A percentile compares a stretch with the other conserved stretches of the same genome.
These are phyloP conservation scores for Rhododendron kiyosumense DNA, from an alignment of 148 eudicot genomes.

Conservation along the genomic window DNA sequence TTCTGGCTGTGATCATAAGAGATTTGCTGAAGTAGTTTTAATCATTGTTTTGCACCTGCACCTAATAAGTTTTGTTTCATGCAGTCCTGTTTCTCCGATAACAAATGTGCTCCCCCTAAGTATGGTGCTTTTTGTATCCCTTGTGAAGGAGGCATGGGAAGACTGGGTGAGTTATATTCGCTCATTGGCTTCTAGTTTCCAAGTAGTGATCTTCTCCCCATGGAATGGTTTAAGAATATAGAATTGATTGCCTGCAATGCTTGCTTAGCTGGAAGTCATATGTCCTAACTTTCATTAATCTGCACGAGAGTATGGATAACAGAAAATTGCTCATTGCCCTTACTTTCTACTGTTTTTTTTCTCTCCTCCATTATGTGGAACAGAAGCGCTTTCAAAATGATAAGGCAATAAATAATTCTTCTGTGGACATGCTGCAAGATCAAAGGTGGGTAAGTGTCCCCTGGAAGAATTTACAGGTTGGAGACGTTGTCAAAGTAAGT, in stretches of 20 bases:
- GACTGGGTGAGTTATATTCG: slow-evolving; percentile 75
- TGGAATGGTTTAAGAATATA: not conserved
- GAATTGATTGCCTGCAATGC: not conserved
- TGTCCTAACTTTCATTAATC: not conserved
- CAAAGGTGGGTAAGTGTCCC: slow-evolving; percentile 60
- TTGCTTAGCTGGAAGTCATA: not conserved
- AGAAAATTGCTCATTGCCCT: slow-evolving; percentile 6
- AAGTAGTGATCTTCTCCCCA: not conserved
- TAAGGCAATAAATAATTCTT: slow-evolving; percentile 69
- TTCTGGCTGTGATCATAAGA: not conserved
- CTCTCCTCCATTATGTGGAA: slow-evolving; percentile 22
- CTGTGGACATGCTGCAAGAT: slow-evolving; percentile 66
- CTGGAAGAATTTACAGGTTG: slow-evolving; percentile 92
- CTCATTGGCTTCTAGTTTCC: not conserved
- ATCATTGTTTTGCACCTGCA: not conserved
- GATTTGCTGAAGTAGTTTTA: not conserved
- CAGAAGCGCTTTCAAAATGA: slow-evolving; percentile 99
- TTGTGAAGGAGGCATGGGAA: slow-evolving; percentile 95
- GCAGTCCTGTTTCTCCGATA: slow-evolving; percentile 96
- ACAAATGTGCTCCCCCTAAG: slow-evolving; percentile 91
- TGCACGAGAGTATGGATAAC: not conserved
- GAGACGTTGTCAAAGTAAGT: slow-evolving; percentile 91
- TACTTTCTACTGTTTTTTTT: not conserved
- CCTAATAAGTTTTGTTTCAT: slow-evolving; percentile 30
- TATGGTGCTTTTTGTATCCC: slow-evolving; percentile 85